phyloP scores from a whole-genome alignment of 208 protist genomes.

The Leishmania aethiopica region DNA sequence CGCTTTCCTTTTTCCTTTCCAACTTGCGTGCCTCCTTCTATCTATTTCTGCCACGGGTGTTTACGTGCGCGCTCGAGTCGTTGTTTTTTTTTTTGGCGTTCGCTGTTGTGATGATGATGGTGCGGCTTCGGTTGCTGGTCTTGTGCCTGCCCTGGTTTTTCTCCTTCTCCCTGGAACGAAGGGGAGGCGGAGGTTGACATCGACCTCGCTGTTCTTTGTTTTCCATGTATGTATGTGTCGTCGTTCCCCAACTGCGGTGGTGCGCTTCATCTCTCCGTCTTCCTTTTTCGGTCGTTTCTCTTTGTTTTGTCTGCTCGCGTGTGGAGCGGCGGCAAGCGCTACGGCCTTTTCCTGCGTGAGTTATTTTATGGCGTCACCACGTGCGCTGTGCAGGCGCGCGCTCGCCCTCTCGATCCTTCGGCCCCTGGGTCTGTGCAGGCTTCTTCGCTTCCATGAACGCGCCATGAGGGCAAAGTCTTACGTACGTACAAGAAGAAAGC shows the following conservation, averaged over 20 bases:
- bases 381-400: background rate
- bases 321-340: background rate
- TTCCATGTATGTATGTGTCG: background rate
- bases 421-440: conserved; percentile 10
- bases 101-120: background rate
- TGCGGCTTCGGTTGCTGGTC: too few relatives aligned
- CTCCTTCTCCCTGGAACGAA: background rate
- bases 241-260: too few relatives aligned
- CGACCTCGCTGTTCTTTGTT: background rate
- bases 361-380: background rate
- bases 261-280: background rate
- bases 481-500: background rate
- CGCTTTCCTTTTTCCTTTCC: too few relatives aligned
- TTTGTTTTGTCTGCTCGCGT: background rate
- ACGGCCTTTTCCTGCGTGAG: background rate
- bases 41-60: background rate
- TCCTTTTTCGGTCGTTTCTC: background rate
- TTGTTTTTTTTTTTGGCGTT: background rate
- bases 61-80: background rate
- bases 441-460: background rate
- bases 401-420: background rate
- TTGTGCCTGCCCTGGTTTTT: background rate
- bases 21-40: too few relatives aligned
- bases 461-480: background rate
- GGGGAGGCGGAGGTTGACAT: background rate